Percentiles rank a stretch among this genome's conserved stretches.
Evolutionary conservation across 129 eudicot species (phyloP).

Genomic region (Chrysanthemum seticuspe): DNA sequence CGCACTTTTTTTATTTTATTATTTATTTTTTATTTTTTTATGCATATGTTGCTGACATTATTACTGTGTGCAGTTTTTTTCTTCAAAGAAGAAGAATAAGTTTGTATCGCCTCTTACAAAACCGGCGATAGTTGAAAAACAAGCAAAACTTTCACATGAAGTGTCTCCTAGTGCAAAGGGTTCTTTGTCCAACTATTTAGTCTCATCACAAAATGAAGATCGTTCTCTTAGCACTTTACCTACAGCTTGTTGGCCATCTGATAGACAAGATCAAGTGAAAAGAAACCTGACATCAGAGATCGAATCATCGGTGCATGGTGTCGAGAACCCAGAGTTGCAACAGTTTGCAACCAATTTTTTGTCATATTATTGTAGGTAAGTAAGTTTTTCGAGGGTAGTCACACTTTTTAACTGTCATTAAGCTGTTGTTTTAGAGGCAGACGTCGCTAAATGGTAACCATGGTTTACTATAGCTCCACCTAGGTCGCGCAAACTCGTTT

Average conservation of each 20-base stretch:
- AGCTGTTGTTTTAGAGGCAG: not conserved
- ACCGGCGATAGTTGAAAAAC: conserved; percentile 46
- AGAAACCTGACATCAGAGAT: conserved; percentile 65
- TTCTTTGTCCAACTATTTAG: conserved; percentile 64
- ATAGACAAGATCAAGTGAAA: conserved; percentile 48
- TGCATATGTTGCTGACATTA: conserved; percentile 14
- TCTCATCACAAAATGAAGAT: conserved; percentile 50
- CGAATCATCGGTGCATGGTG: conserved; percentile 33
- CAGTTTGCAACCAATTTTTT: conserved; percentile 71
- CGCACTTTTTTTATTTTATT: not conserved
- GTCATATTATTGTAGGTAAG: conserved; percentile 85
- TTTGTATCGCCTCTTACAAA: conserved; percentile 48
- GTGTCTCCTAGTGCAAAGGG: conserved; percentile 85
- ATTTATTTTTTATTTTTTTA: not conserved
- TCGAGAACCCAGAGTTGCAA: conserved; percentile 50
- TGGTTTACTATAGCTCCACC: no score
- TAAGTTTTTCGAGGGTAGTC: conserved; percentile 3
- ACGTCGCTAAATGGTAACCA: no score
- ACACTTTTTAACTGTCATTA: conserved; percentile 9
- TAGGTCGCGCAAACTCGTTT: no score
- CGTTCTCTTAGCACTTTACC: conserved; percentile 29
- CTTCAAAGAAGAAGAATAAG: conserved; percentile 76
- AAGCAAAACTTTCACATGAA: conserved; percentile 44
- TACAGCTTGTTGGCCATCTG: conserved; percentile 35
- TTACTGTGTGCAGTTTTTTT: conserved; percentile 60